Conservation (phyloP, 1,284 basidiomycete species). For the Singerocomus inundabilis region DNA sequence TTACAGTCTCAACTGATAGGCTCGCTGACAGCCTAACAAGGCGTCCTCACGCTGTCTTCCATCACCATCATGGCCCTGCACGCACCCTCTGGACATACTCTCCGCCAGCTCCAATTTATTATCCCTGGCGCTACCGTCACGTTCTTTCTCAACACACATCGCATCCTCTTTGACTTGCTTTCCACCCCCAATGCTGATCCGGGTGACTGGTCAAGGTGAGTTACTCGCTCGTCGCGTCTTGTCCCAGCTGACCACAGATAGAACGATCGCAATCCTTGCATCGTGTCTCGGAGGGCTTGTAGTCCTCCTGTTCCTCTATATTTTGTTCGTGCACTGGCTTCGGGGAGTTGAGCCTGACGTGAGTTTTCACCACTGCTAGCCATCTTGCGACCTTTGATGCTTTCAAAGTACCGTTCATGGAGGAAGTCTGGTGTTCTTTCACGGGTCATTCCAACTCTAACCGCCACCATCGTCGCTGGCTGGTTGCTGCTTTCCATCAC, state of each 20-base stretch:
- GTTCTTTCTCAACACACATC: constrained; percentile 55
- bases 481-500: constrained; percentile 63
- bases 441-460: constrained; percentile 60
- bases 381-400: constrained; percentile 1
- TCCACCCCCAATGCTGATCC: constrained; percentile 26
- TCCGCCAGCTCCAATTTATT: constrained; percentile 70
- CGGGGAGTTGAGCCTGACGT: constrained; percentile 68
- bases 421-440: constrained; percentile 58
- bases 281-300: constrained; percentile 56
- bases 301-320: constrained; percentile 66
- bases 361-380: constrained; percentile 29
- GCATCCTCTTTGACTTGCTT: constrained; percentile 47
- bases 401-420: constrained; percentile 60
- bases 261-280: constrained; percentile 50
- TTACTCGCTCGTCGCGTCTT: background rate
- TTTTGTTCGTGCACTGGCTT: constrained; percentile 61
- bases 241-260: constrained; percentile 26
- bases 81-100: constrained; percentile 45
- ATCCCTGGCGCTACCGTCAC: constrained; percentile 63
- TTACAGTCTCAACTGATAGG: constrained; percentile 18
- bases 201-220: constrained; percentile 53
- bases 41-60: background rate
- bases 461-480: constrained; percentile 64
- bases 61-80: constrained; percentile 16
- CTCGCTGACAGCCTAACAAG: too few species aligned